phyloP scores from a whole-genome alignment of 805 yeast genomes.

The Lipomyces anomalus region DNA sequence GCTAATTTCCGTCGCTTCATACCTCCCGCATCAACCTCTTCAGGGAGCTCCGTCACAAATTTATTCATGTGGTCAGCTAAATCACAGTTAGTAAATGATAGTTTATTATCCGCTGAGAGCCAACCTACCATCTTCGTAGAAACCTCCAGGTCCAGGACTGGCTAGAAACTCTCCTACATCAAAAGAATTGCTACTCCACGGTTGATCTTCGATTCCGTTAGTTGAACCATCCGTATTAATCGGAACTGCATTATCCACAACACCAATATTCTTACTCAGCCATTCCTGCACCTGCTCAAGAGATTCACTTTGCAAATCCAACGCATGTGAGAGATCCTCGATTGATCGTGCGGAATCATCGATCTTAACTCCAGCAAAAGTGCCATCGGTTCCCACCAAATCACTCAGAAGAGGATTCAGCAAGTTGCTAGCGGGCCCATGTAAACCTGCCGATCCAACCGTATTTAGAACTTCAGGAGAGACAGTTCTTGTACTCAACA shows the following conservation, averaged over 20 bases:
- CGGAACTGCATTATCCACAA: constrained; percentile 3
- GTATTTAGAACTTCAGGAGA: constrained; percentile 13
- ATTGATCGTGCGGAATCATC: constrained; percentile 16
- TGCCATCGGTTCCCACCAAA: constrained; percentile 4
- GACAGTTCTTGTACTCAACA: constrained; percentile 10
- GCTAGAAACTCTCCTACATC: constrained; percentile 30
- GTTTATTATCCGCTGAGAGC: constrained; percentile 6
- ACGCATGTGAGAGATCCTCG: constrained; percentile 25
- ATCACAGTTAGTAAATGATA: too few species aligned
- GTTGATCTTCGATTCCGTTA: constrained; percentile 1
- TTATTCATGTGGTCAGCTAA: background rate
- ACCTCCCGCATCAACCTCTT: background rate
- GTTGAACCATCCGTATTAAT: background rate
- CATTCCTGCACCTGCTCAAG: constrained; percentile 33
- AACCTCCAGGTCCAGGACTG: constrained; percentile 9
- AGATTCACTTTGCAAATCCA: constrained; percentile 29
- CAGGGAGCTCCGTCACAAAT: background rate
- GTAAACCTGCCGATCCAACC: background rate
- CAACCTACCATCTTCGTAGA: constrained; percentile 11
- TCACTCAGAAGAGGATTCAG: constrained; percentile 10
- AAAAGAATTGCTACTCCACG: constrained; percentile 9
- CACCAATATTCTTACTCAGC: constrained; percentile 21
- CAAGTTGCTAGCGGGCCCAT: constrained; percentile 1
- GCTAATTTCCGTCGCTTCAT: background rate
- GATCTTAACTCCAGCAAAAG: constrained; percentile 4